These are phyloP conservation scores for Rusavskia elegans DNA, from an alignment of 495 filamentous ascomycete genomes.

Conservation along the genomic window DNA sequence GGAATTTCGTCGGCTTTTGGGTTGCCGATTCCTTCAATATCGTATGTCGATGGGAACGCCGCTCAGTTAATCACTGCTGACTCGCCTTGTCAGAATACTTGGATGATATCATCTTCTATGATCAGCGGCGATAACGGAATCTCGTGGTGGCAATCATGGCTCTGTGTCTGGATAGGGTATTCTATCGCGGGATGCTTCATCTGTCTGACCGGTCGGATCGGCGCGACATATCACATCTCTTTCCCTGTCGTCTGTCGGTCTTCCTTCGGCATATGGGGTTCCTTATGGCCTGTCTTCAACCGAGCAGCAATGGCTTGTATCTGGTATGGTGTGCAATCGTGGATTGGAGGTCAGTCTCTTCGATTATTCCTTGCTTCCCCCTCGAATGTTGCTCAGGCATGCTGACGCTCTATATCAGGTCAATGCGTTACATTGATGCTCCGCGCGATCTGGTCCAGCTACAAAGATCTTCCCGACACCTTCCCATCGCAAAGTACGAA, in stretches of 20 bases:
- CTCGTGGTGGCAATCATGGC: conserved; percentile 93
- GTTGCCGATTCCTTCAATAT: conserved; percentile 93
- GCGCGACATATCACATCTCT: conserved; percentile 77
- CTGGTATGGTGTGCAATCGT: conserved; percentile 79
- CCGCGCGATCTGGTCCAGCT: conserved; percentile 61
- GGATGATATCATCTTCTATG: conserved; percentile 87
- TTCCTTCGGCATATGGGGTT: conserved; percentile 77
- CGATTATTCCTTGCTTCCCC: too few relatives aligned
- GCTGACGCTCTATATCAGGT: conserved; percentile 19
- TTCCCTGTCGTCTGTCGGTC: conserved; percentile 66
- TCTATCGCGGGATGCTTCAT: conserved; percentile 61
- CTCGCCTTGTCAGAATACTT: conserved; percentile 48
- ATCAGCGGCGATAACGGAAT: conserved; percentile 48
- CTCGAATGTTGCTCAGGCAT: too few relatives aligned
- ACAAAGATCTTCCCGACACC: conserved; percentile 47
- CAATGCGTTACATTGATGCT: conserved; percentile 74
- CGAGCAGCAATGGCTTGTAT: conserved; percentile 74
- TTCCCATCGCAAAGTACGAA: conserved; percentile 56
- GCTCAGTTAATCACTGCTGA: conserved; percentile 1
- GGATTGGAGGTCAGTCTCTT: conserved; percentile 50
- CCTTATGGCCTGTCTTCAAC: conserved; percentile 83
- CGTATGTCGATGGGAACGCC: conserved; percentile 22
- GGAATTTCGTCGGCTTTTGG: conserved; percentile 88
- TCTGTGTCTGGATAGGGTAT: conserved; percentile 78
- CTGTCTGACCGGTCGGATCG: conserved; percentile 66